Evolutionary conservation across 306 rosid species (phyloP), one percentile per base, ranked within the genome.

Genomic region (Fragaria vesca): DNA sequence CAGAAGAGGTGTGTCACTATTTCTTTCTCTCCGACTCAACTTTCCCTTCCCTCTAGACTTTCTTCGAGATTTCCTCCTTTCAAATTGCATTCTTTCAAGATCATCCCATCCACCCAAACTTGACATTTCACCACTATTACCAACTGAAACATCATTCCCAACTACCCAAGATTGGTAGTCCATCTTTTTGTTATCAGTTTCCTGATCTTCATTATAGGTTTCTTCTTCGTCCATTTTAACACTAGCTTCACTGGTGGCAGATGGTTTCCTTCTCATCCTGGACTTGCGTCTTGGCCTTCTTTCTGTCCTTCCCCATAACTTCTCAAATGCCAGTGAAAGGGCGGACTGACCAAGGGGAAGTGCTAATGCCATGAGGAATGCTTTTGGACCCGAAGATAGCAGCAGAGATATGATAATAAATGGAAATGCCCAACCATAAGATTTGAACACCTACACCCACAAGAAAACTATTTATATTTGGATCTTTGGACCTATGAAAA

Each of bases 21-120:
- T 91, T 67, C 89, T 81, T 20, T 85, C 90, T 73, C 86, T 91
- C 82, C 86, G 78, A 76, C 96, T 91, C 86, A 95, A 83, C 85
- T 88, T 92, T 42, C 93, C 86, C 75, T 62, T 84, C 45, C 81
- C 89, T 61, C 28, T 60, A 3, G 87, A 26, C 54, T 63, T 81
- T 58, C 80, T 84, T 55, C 54, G 77, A 70, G 90, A 79, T 18
- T 87, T 57, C 76, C 87, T 86, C 58, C 66, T 63, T 12, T 80
- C 45, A 3, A 82, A 75, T 81, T 89, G 78, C 71, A 61, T 67
- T 83, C 90, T 78, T 74, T 91, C 97, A 69, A 95, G 82, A 76
- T 95, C 97, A 77, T 92, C 99, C 99, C 97, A 95, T 71, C 99
- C 99, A 42, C 99, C 97, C 51, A 87, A 86, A 54, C 83, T 70